These are phyloP conservation scores for Schizonepeta tenuifolia DNA, from an alignment of 257 asterid species.

Conservation along the genomic window DNA sequence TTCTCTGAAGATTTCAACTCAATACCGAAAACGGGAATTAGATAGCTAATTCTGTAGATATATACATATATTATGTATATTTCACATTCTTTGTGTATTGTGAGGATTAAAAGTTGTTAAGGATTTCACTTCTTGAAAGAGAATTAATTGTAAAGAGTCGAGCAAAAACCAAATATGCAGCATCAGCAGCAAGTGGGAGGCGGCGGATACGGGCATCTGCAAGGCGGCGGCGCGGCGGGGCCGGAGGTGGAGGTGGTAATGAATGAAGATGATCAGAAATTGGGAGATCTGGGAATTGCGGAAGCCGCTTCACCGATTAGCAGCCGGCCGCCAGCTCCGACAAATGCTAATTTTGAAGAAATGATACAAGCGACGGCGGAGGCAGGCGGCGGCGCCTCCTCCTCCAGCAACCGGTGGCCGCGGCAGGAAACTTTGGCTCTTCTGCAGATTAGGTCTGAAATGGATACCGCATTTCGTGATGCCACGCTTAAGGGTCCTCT, in stretches of 20 bases:
- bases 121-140: too few species aligned
- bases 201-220: not conserved
- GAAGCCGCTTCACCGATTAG: conserved; percentile 53
- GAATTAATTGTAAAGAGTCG: not conserved
- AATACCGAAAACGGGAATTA: not conserved
- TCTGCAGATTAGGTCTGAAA: conserved; percentile 45
- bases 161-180: conserved; percentile 20
- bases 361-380: conserved; percentile 34
- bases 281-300: conserved; percentile 47
- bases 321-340: conserved; percentile 44
- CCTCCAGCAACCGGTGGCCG: conserved; percentile 50
- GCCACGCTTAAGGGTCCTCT: conserved; percentile 50
- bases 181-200: conserved; percentile 28
- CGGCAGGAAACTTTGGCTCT: conserved; percentile 51
- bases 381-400: conserved; percentile 24
- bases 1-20: not conserved
- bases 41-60: conserved; percentile 10
- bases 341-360: conserved; percentile 38
- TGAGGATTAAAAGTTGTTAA: not conserved
- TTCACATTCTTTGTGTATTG: not conserved
- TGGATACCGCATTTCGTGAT: conserved; percentile 49
- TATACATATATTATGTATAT: not conserved
- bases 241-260: not conserved
- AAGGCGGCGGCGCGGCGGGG: not conserved
- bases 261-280: conserved; percentile 33